Percentiles rank a stretch among this genome's conserved stretches.
Evolutionary conservation across 352 stramenopile species (phyloP).

Genomic region (Phytophthora ramorum): DNA sequence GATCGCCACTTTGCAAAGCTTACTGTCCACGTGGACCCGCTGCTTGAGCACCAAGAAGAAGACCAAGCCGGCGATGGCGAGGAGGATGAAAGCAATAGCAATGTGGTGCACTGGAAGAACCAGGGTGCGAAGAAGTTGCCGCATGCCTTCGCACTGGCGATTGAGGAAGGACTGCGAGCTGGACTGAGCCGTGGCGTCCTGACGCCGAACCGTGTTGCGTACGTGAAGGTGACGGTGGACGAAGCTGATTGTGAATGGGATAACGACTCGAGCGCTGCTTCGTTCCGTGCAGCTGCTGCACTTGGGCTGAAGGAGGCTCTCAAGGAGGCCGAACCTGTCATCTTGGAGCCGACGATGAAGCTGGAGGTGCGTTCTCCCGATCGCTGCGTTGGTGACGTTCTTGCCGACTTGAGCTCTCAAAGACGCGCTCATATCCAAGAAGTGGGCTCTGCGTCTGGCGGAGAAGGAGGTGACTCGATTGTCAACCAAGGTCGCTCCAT

Average conservation of each 20-base stretch:
- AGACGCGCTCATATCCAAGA: slow-evolving; percentile 76
- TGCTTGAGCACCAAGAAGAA: slow-evolving; percentile 47
- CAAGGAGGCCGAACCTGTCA: slow-evolving; percentile 51
- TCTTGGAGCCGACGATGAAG: slow-evolving; percentile 85
- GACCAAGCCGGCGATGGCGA: slow-evolving; percentile 17
- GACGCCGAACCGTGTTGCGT: slow-evolving; percentile 65
- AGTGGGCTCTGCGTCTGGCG: slow-evolving; percentile 43
- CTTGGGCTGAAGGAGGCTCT: slow-evolving; percentile 69
- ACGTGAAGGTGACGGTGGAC: slow-evolving; percentile 71
- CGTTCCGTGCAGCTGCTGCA: slow-evolving; percentile 64
- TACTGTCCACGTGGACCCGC: slow-evolving; percentile 52
- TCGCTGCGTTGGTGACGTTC: slow-evolving; percentile 70
- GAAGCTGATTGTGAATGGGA: slow-evolving; percentile 67
- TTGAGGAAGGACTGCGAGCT: slow-evolving; percentile 71
- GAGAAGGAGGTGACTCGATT: slow-evolving; percentile 23
- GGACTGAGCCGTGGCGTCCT: slow-evolving; percentile 67
- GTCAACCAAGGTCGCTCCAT: slow-evolving; percentile 53
- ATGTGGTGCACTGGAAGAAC: slow-evolving; percentile 67
- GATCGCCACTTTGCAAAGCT: slow-evolving; percentile 81
- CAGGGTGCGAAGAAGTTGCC: slow-evolving; percentile 62
- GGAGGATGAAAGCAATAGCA: slow-evolving; percentile 48
- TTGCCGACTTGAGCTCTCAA: slow-evolving; percentile 78
- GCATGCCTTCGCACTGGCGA: slow-evolving; percentile 65
- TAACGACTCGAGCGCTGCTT: slow-evolving; percentile 68
- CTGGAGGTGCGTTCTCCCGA: slow-evolving; percentile 74